Percentiles rank a stretch among this genome's conserved stretches.
These are phyloP conservation scores for Lentinula sp. DNA, from an alignment of 768 basidiomycete genomes.

Conservation along the genomic window DNA sequence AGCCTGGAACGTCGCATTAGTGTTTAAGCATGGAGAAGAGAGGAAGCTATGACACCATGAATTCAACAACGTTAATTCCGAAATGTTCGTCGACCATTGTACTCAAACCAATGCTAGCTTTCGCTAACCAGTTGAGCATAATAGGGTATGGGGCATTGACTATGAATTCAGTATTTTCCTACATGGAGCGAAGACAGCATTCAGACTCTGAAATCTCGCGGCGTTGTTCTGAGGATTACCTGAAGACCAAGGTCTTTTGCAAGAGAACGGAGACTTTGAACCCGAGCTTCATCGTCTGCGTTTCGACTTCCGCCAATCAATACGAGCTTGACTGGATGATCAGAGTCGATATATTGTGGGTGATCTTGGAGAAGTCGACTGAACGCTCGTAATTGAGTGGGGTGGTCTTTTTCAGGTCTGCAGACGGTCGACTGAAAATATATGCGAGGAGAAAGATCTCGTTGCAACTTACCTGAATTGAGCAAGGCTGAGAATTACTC, in stretches of 20 bases:
- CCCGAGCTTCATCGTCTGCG: constrained; percentile 62
- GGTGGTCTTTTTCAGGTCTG: constrained; percentile 94
- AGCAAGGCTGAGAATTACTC: constrained; percentile 77
- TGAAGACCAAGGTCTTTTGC: constrained; percentile 59
- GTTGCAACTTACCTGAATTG: constrained; percentile 77
- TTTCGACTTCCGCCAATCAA: constrained; percentile 87
- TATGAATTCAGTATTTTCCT: constrained; percentile 72
- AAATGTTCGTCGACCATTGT: constrained; percentile 99
- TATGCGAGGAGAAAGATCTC: neutral
- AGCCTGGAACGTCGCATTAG: constrained; percentile 45
- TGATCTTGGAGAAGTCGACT: constrained; percentile 46
- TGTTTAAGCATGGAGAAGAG: constrained; percentile 1
- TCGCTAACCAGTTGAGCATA: constrained; percentile 65
- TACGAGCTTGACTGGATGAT: constrained; percentile 48
- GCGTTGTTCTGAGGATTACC: constrained; percentile 30
- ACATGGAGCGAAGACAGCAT: neutral
- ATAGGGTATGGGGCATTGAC: constrained; percentile 77
- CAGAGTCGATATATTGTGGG: constrained; percentile 39
- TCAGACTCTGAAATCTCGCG: neutral
- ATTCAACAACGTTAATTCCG: constrained; percentile 96
- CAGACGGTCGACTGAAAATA: neutral
- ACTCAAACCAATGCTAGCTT: constrained; percentile 79
- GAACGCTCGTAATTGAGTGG: constrained; percentile 71
- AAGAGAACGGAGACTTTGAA: constrained; percentile 51
- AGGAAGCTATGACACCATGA: constrained; percentile 61